phyloP scores from a whole-genome alignment of 1,284 basidiomycete species.

The Malassezia dermatis region DNA sequence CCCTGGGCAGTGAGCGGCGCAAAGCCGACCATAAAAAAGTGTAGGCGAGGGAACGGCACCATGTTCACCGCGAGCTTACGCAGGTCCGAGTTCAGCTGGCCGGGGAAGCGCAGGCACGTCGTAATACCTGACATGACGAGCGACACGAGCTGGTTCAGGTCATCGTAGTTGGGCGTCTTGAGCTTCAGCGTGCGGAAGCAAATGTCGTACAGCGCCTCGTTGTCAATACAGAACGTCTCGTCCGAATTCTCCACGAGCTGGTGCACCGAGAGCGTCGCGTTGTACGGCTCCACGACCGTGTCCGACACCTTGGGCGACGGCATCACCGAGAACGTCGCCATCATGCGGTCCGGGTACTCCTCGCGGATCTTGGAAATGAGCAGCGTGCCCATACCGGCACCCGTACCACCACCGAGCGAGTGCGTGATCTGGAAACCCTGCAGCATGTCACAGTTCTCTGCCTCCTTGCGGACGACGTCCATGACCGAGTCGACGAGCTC shows the following conservation, averaged over 20 bases:
- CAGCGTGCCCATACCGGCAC: conserved; percentile 58
- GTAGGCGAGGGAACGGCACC: conserved; percentile 91
- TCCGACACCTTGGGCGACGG: conserved; percentile 57
- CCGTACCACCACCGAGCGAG: conserved; percentile 58
- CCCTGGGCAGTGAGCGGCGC: conserved; percentile 87
- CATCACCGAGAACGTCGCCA: conserved; percentile 58
- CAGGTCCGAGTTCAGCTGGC: conserved; percentile 94
- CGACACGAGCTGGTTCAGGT: conserved; percentile 92
- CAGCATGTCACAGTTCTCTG: conserved; percentile 55
- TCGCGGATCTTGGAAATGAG: conserved; percentile 58
- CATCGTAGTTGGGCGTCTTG: conserved; percentile 82
- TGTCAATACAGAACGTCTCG: conserved; percentile 66
- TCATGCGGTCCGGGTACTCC: conserved; percentile 59
- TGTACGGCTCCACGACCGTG: conserved; percentile 59
- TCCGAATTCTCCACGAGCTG: conserved; percentile 59
- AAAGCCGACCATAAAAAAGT: conserved; percentile 98
- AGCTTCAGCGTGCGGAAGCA: conserved; percentile 94
- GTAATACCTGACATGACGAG: conserved; percentile 97
- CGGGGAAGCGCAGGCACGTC: conserved; percentile 88
- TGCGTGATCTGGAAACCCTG: conserved; percentile 58
- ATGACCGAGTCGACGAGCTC: conserved; percentile 56
- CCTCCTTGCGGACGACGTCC: conserved; percentile 57
- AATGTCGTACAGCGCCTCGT: conserved; percentile 86
- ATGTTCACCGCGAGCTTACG: conserved; percentile 97
- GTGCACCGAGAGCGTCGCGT: conserved; percentile 57